Percentiles rank a stretch among this genome's conserved stretches.
Conservation (phyloP, 2,329 filamentous ascomycete species). For the Phyllachora maydis region DNA sequence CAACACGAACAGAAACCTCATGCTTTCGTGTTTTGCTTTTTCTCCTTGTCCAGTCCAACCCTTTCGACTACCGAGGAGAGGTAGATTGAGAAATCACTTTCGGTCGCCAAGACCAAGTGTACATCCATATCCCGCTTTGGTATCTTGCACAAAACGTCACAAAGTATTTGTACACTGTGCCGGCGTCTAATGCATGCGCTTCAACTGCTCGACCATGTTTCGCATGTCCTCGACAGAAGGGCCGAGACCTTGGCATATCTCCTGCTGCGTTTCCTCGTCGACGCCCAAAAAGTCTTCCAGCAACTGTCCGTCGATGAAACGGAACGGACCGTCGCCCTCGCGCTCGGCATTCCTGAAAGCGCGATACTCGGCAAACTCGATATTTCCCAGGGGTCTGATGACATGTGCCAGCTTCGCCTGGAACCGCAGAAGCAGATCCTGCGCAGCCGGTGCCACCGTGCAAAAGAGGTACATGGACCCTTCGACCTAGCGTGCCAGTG, state of each 20-base stretch:
- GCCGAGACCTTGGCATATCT: slow-evolving; percentile 31
- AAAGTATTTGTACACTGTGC: too few species aligned
- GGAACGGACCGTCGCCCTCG: slow-evolving; percentile 53
- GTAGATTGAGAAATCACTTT: too few species aligned
- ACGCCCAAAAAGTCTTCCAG: slow-evolving; percentile 69
- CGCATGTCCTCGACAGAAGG: slow-evolving; percentile 42
- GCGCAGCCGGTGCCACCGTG: slow-evolving; percentile 52
- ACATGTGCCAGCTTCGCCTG: slow-evolving; percentile 49
- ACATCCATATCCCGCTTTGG: too few species aligned
- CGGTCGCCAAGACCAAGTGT: too few species aligned
- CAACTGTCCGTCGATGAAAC: slow-evolving; percentile 85
- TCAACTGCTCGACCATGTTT: slow-evolving; percentile 39
- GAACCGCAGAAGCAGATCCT: slow-evolving; percentile 65
- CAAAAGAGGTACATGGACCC: slow-evolving; percentile 83
- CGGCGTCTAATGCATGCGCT: slow-evolving; percentile 37
- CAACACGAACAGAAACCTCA: too few species aligned
- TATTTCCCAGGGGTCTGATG: slow-evolving; percentile 47
- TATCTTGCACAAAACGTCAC: too few species aligned
- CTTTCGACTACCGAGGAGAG: too few species aligned
- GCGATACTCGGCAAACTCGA: slow-evolving; percentile 64
- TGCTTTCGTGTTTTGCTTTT: too few species aligned
- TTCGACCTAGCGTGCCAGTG: slow-evolving; percentile 41
- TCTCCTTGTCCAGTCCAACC: too few species aligned
- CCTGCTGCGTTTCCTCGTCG: slow-evolving; percentile 31
- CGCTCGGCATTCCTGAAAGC: slow-evolving; percentile 56